Evolutionary conservation across 2,329 filamentous ascomycete species (phyloP).

Genomic region (Plectosphaerella cucumerina): DNA sequence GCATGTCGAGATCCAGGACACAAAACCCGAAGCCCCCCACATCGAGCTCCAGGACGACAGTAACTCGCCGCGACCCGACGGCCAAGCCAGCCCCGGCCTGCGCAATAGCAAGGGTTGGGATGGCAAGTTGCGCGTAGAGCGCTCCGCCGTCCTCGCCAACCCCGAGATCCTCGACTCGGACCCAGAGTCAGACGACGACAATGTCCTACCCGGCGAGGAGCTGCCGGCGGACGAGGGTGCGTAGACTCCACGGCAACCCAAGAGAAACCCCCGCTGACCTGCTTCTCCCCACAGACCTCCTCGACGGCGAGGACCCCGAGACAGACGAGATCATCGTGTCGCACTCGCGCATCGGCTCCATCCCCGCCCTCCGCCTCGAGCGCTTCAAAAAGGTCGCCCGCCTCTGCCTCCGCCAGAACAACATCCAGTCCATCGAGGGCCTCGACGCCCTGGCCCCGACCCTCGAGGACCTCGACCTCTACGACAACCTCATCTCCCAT

Average conservation of each 20-base stretch:
- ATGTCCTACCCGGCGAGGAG: constrained; percentile 65
- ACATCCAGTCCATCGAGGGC: constrained; percentile 75
- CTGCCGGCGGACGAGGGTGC: constrained; percentile 79
- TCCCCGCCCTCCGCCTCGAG: constrained; percentile 73
- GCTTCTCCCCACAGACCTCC: constrained; percentile 43
- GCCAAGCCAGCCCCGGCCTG: constrained; percentile 41
- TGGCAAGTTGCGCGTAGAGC: constrained; percentile 73
- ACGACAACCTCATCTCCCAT: constrained; percentile 91
- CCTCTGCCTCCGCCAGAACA: constrained; percentile 90
- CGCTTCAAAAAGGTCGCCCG: constrained; percentile 74
- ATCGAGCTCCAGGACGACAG: constrained; percentile 46
- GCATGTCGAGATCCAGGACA: constrained; percentile 18
- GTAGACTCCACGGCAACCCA: constrained; percentile 3
- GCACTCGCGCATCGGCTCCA: constrained; percentile 79
- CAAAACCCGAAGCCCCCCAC: constrained; percentile 31
- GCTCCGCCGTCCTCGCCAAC: constrained; percentile 65
- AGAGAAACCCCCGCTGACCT: constrained; percentile 5
- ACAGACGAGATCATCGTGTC: constrained; percentile 81
- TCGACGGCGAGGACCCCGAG: constrained; percentile 56
- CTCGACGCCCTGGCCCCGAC: constrained; percentile 61
- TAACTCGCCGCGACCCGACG: constrained; percentile 30
- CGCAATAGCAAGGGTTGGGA: constrained; percentile 73
- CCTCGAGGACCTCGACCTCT: constrained; percentile 83
- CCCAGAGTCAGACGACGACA: constrained; percentile 71
- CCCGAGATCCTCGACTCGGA: constrained; percentile 74